Evolutionary conservation across 2,329 filamentous ascomycete genomes (phyloP).

Genomic region (Diaporthe destruens): DNA sequence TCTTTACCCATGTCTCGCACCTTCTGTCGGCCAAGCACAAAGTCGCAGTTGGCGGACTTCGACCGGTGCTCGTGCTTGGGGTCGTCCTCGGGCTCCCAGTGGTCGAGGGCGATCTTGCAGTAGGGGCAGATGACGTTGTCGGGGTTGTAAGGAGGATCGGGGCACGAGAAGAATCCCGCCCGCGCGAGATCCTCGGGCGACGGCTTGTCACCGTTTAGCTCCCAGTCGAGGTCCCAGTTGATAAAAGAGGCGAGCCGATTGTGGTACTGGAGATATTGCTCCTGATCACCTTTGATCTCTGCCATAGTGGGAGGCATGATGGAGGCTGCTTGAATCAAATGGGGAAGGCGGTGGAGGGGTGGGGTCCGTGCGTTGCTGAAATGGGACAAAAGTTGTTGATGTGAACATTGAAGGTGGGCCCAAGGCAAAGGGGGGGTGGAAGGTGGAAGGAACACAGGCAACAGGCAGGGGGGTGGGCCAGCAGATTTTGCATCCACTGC

Average conservation of each 20-base stretch:
- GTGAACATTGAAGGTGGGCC: neutral
- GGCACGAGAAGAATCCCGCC: slow-evolving; percentile 24
- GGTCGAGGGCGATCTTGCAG: neutral
- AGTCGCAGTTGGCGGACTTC: neutral
- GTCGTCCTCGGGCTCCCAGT: slow-evolving; percentile 14
- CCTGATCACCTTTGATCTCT: neutral
- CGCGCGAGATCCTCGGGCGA: slow-evolving; percentile 27
- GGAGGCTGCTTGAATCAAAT: neutral
- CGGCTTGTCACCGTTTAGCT: slow-evolving; percentile 18
- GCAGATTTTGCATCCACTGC: neutral
- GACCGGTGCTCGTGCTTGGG: slow-evolving; percentile 6
- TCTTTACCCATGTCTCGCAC: neutral
- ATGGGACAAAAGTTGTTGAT: neutral
- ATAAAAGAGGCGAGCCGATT: slow-evolving; percentile 38
- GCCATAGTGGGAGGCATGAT: neutral
- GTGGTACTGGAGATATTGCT: slow-evolving; percentile 34
- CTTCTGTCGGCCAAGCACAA: neutral
- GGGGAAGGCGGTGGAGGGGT: neutral
- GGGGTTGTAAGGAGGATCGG: neutral
- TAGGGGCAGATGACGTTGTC: slow-evolving; percentile 33
- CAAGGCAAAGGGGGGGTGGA: neutral
- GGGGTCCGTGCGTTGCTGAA: neutral
- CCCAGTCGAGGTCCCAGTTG: slow-evolving; percentile 28
- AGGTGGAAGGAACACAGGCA: neutral
- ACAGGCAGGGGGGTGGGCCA: too few relatives aligned